phyloP scores from a whole-genome alignment of 1,139 yeast genomes.

The Blastobotrys capitulatus region DNA sequence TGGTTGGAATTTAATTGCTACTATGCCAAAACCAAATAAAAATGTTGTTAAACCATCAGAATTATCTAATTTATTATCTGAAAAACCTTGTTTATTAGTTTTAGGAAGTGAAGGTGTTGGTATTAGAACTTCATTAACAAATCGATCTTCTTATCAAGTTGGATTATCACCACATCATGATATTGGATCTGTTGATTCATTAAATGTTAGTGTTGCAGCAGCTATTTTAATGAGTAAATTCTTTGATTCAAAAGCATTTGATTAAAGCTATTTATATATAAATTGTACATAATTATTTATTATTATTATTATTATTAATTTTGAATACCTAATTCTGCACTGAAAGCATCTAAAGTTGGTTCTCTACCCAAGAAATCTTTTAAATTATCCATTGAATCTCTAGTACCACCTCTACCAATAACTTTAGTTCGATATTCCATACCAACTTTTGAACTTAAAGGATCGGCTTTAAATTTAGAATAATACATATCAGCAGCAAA shows the following conservation, averaged over 20 bases:
- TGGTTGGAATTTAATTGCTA: conserved; percentile 74
- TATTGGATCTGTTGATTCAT: conserved; percentile 55
- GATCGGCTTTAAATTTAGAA: conserved; percentile 61
- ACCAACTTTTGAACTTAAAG: conserved; percentile 59
- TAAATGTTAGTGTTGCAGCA: conserved; percentile 87
- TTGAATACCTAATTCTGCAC: conserved; percentile 40
- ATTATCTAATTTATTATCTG: conserved; percentile 39
- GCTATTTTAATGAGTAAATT: conserved; percentile 55
- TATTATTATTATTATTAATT: neutral
- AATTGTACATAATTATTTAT: neutral
- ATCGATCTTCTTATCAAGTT: conserved; percentile 61
- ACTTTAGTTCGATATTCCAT: conserved; percentile 63
- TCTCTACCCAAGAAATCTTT: conserved; percentile 66
- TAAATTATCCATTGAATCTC: conserved; percentile 61
- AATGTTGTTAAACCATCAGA: conserved; percentile 37
- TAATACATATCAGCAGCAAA: conserved; percentile 81
- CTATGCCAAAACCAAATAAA: conserved; percentile 36
- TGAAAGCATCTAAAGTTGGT: conserved; percentile 67
- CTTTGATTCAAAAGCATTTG: conserved; percentile 22
- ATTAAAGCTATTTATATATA: conserved; percentile 5
- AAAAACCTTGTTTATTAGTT: conserved; percentile 61
- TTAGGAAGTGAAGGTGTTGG: conserved; percentile 87
- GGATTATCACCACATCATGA: conserved; percentile 35
- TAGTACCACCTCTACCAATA: conserved; percentile 65
- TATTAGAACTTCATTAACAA: conserved; percentile 57